Evolutionary conservation across 306 rosid genomes (phyloP).

Genomic region (Echinosophora koreensis): DNA sequence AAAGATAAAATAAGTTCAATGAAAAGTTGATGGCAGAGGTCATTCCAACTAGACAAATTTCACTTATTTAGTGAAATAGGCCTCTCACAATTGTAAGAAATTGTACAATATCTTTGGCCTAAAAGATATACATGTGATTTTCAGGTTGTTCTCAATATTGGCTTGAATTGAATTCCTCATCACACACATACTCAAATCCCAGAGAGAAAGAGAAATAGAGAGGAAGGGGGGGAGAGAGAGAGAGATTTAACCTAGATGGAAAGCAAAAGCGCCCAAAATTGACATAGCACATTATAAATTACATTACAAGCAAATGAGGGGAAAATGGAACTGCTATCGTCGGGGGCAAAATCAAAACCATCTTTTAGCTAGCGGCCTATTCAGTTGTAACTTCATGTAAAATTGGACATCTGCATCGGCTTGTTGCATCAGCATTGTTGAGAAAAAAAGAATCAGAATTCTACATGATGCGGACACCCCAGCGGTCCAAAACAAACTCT

Average conservation of each 20-base stretch:
- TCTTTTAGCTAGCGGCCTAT: constrained; percentile 25
- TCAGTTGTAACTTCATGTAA: constrained; percentile 38
- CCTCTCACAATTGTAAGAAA: constrained; percentile 1
- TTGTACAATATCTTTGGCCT: constrained; percentile 40
- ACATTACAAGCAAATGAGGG: constrained; percentile 49
- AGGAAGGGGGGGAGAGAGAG: neutral
- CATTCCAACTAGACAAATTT: neutral
- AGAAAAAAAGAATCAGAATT: constrained; percentile 43
- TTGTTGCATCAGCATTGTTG: constrained; percentile 46
- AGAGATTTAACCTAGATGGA: constrained; percentile 15
- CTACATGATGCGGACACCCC: constrained; percentile 37
- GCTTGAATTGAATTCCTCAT: constrained; percentile 39
- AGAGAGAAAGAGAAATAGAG: neutral
- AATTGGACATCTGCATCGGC: constrained; percentile 40
- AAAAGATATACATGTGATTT: constrained; percentile 52
- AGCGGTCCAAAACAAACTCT: constrained; percentile 34
- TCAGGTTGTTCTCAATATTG: constrained; percentile 40
- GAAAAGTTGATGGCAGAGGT: neutral
- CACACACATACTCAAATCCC: constrained; percentile 37
- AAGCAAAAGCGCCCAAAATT: constrained; percentile 56
- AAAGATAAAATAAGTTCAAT: too few relatives aligned
- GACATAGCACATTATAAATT: constrained; percentile 53
- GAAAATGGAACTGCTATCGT: constrained; percentile 34
- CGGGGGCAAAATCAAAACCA: constrained; percentile 37
- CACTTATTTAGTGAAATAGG: neutral